Percentiles rank a stretch among this genome's conserved stretches.
These are phyloP conservation scores for Starmerella khaoyaiensis DNA, from an alignment of 805 yeast genomes.

Conservation along the genomic window DNA sequence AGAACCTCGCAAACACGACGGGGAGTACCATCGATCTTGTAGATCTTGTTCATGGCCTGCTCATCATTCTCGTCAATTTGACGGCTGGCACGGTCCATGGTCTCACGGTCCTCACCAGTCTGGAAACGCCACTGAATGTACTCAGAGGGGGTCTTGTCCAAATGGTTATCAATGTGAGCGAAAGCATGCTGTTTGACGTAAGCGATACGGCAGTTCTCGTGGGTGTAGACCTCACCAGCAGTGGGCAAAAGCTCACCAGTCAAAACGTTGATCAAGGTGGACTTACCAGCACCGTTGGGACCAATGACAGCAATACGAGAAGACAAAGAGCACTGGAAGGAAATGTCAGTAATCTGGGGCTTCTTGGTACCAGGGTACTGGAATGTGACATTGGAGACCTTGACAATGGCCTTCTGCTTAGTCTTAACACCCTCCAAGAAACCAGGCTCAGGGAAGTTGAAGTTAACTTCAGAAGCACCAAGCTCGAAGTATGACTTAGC, in stretches of 20 bases:
- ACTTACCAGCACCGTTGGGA: constrained; percentile 99
- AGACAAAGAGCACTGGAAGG: constrained; percentile 98
- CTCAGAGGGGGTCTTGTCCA: constrained; percentile 99
- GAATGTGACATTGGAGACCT: constrained; percentile 94
- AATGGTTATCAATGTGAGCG: constrained; percentile 96
- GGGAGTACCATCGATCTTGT: constrained; percentile 96
- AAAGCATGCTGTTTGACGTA: constrained; percentile 99
- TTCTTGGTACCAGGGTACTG: constrained; percentile 98
- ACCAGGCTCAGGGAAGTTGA: constrained; percentile 99
- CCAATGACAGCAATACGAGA: constrained; percentile 99
- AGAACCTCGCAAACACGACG: constrained; percentile 92
- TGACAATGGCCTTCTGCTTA: constrained; percentile 98
- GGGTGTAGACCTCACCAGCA: constrained; percentile 95
- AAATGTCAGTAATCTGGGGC: constrained; percentile 84
- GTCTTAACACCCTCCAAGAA: constrained; percentile 99
- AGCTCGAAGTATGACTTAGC: constrained; percentile 98
- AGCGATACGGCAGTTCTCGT: constrained; percentile 99
- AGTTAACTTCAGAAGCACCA: constrained; percentile 95
- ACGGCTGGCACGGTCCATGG: constrained; percentile 99
- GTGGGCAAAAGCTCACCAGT: constrained; percentile 99
- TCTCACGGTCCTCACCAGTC: constrained; percentile 99
- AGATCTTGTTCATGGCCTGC: constrained; percentile 97
- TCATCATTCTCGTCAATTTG: constrained; percentile 94
- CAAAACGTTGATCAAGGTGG: constrained; percentile 94
- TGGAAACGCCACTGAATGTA: constrained; percentile 99